Evolutionary conservation across 2,329 filamentous ascomycete species (phyloP).

Genomic region (Ceratocystis variospora): DNA sequence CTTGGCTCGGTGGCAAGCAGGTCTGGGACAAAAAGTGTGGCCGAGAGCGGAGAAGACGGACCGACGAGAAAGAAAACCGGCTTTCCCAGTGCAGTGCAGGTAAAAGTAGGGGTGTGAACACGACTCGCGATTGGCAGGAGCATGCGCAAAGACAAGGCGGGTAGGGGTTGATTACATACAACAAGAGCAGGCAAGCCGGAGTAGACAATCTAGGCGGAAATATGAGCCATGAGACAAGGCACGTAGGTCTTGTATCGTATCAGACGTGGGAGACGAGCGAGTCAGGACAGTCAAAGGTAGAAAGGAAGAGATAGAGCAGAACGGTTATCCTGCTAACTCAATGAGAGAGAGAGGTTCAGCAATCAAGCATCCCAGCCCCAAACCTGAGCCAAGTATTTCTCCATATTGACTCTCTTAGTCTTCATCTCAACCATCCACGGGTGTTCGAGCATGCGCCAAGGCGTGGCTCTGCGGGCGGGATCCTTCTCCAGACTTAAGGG

Average conservation of each 20-base stretch:
- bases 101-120: too few species aligned
- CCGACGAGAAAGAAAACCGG: neutral
- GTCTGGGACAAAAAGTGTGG: too few species aligned
- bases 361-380: constrained; percentile 72
- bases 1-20: neutral
- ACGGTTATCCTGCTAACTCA: too few species aligned
- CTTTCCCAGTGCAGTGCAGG: too few species aligned
- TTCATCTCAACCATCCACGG: constrained; percentile 98
- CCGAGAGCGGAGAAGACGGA: neutral
- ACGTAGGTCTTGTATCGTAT: too few species aligned
- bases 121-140: too few species aligned
- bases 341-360: neutral
- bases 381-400: constrained; percentile 79
- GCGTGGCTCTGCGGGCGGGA: constrained; percentile 68
- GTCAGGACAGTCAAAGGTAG: neutral
- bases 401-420: constrained; percentile 93
- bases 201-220: too few species aligned
- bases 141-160: too few species aligned
- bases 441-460: constrained; percentile 98
- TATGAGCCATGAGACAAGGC: too few species aligned
- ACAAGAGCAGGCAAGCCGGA: too few species aligned
- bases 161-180: too few species aligned
- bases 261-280: too few species aligned
- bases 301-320: neutral
- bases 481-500: constrained; percentile 76